phyloP scores from a whole-genome alignment of 129 eudicot species.

The Apium graveolens region DNA sequence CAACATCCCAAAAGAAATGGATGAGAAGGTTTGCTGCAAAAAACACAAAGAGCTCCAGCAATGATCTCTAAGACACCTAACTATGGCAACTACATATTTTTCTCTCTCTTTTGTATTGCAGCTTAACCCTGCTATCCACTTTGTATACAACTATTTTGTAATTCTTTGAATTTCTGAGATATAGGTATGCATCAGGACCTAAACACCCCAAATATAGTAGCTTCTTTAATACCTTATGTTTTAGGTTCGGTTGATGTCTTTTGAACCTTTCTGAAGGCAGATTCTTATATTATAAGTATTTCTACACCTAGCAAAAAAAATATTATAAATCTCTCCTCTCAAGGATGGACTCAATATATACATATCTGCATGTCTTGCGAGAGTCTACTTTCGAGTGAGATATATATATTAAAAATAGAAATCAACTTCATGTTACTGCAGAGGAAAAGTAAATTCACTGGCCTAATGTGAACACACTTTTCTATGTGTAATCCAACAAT shows the following conservation, averaged over 20 bases:
- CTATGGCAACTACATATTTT: neutral
- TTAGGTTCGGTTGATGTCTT: neutral
- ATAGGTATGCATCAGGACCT: neutral
- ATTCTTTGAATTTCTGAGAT: neutral
- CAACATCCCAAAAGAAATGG: constrained; percentile 66
- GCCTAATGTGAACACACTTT: neutral
- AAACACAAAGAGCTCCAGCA: constrained; percentile 26
- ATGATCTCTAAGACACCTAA: constrained; percentile 10
- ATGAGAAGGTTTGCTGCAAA: constrained; percentile 47
- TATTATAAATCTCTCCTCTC: neutral
- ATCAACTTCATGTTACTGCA: neutral
- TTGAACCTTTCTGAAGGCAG: neutral
- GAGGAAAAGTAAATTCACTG: neutral
- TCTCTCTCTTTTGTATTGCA: neutral
- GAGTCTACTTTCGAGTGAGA: no score
- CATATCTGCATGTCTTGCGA: no score
- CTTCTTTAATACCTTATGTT: neutral
- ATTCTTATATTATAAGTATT: neutral
- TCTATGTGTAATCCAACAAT: neutral
- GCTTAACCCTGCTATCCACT: neutral
- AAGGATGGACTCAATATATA: no score
- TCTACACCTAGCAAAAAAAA: neutral
- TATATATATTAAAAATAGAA: no score
- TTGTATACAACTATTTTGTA: constrained; percentile 2
- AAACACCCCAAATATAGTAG: neutral